Base-by-base conservation (phyloP, 1,139 yeast genomes). In the Nakaseomyces nivariensis region DNA sequence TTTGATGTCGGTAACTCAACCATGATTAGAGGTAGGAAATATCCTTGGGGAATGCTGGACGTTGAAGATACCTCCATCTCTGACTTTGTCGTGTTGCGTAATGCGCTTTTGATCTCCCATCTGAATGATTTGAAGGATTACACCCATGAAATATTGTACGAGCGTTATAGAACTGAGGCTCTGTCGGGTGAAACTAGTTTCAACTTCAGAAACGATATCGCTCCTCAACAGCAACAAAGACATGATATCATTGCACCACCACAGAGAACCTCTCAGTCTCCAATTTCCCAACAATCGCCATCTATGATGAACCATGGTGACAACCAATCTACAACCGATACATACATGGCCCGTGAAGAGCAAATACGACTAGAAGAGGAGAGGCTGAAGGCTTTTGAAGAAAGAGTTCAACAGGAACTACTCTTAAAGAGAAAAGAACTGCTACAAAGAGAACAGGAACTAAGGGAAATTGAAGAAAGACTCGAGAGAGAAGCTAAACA, bases 41-140 rank as follows among this genome's bases (percentile, higher is more conserved):
- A 90, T 64, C 97, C 97, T 24, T 92, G 98, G 97, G 97, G 97
- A 0, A 68, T 80, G 50, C 82, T 92, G 47, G 95, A 90, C 64
- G 87, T 90, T 47, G 90, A 87, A 62, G 94, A 92, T 64, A 82
- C 95, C 24, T 78, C 78, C 51, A 79, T 82, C 58, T 82, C 94
- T 50, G 98, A 92, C 67, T 88, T 92, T 66, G 77, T 83, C 11
- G 77, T 85, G 25, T 74, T 92, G 60, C 82, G 90, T 63, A 82
- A 89, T 50, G 90, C 92, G 2, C 69, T 92, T 47, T 77, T 92
- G 61, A 92, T 95, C 46, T 81, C 96, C n/a, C 98, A 92, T 66
- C 75, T 92, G 60, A 90, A 86, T 64, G 98, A 92, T 65, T 78
- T 92, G 67, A 87, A 90, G 68, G 97, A 92, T 62, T 80, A 83